Evolutionary conservation across 495 filamentous ascomycete species (phyloP), one percentile per base, ranked within the genome.

Genomic region (Penicillium bialowiezense): DNA sequence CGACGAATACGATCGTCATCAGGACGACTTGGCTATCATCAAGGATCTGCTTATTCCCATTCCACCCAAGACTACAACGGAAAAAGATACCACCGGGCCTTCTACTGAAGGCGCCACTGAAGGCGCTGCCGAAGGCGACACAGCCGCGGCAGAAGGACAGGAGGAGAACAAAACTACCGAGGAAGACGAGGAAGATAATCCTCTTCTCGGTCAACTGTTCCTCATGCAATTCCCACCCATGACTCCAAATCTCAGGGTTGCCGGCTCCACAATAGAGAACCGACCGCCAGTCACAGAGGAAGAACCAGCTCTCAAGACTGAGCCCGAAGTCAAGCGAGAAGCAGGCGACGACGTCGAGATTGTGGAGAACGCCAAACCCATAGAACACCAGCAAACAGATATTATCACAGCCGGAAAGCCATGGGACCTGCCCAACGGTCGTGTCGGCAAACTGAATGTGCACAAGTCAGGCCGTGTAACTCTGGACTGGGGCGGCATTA

Each of bases 201-300:
- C 55, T 28, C 55, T 72, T 14, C 44, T 64, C 6, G 73, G 75
- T 18, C 65, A 71, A 31, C 61, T 78, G 20, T 80, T 77, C 61
- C 60, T 81, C 15, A 73, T 82, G 60, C 78, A 82, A 54, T 75
- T 82, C 56, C 78, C 78, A 7, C 78, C 78, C 2, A 68, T 79
- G 55, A 72, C 78, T 0, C 78, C 78, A 41, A 73, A 70, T 45
- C 70, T 82, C 40, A 52, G 62, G 19, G 46, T 74, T 12, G 60
- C 70, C 5, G 62, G 56, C 9, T 44, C 49, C 23, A 40, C 35
- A 18, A 45, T 60, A 20, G 50, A 41, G 28, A 54, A 51, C 24
- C 44, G 15, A 56, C 18, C 43, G 28, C 23, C 34, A 43, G 5
- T 42, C 51, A 23, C 46, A 34, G 21, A 35, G 14, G 18, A 3